Evolutionary conservation across 306 rosid genomes (phyloP).

Genomic region (Glycine soja): DNA sequence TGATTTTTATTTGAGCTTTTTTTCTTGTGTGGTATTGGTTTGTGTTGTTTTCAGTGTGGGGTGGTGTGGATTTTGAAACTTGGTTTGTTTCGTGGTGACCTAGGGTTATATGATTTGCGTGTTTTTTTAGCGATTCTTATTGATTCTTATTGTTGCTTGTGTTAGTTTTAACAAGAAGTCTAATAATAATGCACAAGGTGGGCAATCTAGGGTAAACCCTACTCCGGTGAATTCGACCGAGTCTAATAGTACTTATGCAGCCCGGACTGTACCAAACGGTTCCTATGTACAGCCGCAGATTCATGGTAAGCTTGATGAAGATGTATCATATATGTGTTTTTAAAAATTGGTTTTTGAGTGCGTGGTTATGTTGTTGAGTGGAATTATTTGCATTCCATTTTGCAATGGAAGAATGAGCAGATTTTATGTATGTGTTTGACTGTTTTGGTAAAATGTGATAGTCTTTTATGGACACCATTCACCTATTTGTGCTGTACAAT

Average conservation of each 20-base stretch:
- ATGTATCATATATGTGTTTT: background rate
- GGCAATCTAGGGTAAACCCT: conserved; percentile 76
- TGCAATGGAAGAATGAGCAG: background rate
- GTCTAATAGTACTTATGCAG: conserved; percentile 58
- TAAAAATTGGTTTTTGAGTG: background rate
- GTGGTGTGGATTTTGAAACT: conserved; percentile 20
- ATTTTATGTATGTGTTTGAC: background rate
- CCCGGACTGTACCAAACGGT: conserved; percentile 73
- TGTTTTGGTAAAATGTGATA: conserved; percentile 28
- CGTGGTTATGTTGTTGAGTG: background rate
- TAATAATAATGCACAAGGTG: conserved; percentile 88
- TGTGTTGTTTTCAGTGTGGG: background rate
- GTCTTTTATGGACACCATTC: conserved; percentile 1
- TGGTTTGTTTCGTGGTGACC: background rate
- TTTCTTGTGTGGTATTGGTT: background rate
- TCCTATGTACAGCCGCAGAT: conserved; percentile 60
- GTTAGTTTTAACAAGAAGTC: conserved; percentile 72
- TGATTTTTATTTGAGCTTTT: background rate
- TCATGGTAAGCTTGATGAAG: conserved; percentile 59
- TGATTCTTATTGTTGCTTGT: conserved; percentile 46
- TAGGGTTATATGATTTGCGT: background rate
- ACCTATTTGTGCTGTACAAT: conserved; percentile 17
- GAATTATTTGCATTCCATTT: conserved; percentile 31
- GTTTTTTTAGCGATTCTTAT: background rate
- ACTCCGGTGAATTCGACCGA: conserved; percentile 62